Evolutionary conservation across 2,329 filamentous ascomycete genomes (phyloP).

Genomic region (Chrysosporium queenslandicum): DNA sequence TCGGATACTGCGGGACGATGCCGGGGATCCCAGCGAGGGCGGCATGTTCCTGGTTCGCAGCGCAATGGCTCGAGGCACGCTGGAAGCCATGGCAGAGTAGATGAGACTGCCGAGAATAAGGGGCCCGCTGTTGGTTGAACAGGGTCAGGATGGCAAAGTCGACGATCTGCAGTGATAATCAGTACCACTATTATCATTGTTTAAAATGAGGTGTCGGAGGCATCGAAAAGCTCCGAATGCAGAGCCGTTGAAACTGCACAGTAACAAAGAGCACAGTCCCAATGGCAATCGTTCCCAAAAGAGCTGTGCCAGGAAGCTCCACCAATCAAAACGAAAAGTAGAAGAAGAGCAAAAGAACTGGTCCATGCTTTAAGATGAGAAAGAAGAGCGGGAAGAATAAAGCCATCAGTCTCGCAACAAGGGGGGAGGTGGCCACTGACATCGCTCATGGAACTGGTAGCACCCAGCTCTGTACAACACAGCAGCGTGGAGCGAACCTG

Average conservation of each 20-base stretch:
- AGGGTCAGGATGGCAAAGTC: conserved; percentile 69
- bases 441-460: conserved; percentile 52
- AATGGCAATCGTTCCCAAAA: no score
- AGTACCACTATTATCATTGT: background rate
- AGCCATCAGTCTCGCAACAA: no score
- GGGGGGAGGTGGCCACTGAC: no score
- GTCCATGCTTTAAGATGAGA: no score
- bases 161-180: conserved; percentile 54
- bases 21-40: conserved; percentile 51
- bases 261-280: background rate
- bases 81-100: conserved; percentile 77
- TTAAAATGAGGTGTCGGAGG: background rate
- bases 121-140: conserved; percentile 51
- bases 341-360: background rate
- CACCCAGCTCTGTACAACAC: conserved; percentile 29
- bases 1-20: conserved; percentile 54
- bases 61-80: conserved; percentile 32
- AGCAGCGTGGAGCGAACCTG: conserved; percentile 34
- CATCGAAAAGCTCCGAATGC: background rate
- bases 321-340: background rate
- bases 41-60: conserved; percentile 25
- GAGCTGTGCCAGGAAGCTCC: no score
- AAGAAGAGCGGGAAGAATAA: no score
- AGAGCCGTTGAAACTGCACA: background rate
- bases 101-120: conserved; percentile 53